Percentiles rank a stretch among this genome's conserved stretches.
phyloP scores from a whole-genome alignment of 2,329 filamentous ascomycete species.

The Cytospora schulzeri region DNA sequence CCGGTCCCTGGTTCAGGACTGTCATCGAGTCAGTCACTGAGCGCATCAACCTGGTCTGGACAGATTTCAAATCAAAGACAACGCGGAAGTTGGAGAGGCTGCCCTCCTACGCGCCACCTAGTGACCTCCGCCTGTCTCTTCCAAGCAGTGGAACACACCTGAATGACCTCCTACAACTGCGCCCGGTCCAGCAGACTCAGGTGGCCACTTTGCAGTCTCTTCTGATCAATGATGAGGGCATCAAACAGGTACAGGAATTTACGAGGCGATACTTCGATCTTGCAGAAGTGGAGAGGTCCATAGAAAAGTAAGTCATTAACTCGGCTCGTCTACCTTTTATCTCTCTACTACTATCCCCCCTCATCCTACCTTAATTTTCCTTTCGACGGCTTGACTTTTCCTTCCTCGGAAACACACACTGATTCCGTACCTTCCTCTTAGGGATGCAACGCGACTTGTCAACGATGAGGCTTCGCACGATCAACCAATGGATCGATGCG shows the following conservation, averaged over 20 bases:
- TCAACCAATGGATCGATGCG: conserved; percentile 17
- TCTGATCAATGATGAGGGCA: conserved; percentile 5
- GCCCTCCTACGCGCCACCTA: conserved; percentile 36
- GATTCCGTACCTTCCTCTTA: not conserved
- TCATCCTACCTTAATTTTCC: not conserved
- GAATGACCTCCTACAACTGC: conserved; percentile 26
- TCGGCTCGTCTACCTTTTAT: too few species aligned
- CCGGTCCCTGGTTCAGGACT: conserved; percentile 34
- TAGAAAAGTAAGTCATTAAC: not conserved
- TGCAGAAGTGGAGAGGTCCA: not conserved
- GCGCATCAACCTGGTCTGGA: conserved; percentile 42
- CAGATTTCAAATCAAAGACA: conserved; percentile 40
- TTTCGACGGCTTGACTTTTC: not conserved
- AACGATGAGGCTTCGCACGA: too few species aligned
- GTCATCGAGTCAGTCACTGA: conserved; percentile 36
- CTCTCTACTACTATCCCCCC: not conserved
- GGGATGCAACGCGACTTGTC: not conserved
- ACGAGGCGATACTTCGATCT: conserved; percentile 9
- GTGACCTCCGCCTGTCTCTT: conserved; percentile 41
- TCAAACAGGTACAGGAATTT: conserved; percentile 22
- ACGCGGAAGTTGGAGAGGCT: conserved; percentile 44
- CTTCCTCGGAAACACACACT: not conserved
- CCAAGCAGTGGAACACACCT: conserved; percentile 44
- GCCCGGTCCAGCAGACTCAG: not conserved
- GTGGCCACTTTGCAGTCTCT: not conserved